A percentile compares a stretch with the other conserved stretches of the same genome.
Conservation (phyloP, 441 rosid species). For the Arabidopsis lyrata region DNA sequence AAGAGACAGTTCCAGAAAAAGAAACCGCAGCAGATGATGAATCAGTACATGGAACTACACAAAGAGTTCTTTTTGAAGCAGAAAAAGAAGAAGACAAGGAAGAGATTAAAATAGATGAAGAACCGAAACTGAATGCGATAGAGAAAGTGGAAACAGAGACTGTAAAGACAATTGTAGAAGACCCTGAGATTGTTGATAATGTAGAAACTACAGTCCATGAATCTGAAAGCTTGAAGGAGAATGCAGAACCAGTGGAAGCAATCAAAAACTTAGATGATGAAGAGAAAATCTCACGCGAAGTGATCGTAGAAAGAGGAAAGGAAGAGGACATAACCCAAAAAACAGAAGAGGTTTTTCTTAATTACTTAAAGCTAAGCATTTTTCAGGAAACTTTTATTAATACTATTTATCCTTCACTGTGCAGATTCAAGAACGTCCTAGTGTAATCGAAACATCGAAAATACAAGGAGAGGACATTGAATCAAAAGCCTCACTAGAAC, state of each 20-base stretch:
- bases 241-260: slow-evolving; percentile 26
- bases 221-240: slow-evolving; percentile 21
- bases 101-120: background rate
- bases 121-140: background rate
- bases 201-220: slow-evolving; percentile 40
- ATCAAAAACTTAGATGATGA: background rate
- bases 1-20: slow-evolving; percentile 5
- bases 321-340: slow-evolving; percentile 38
- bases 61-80: slow-evolving; percentile 10
- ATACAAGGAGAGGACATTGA: slow-evolving; percentile 21
- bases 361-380: slow-evolving; percentile 3
- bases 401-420: background rate
- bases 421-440: slow-evolving; percentile 41
- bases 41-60: slow-evolving; percentile 23
- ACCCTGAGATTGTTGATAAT: slow-evolving; percentile 3
- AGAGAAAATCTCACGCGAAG: slow-evolving; percentile 30
- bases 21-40: slow-evolving; percentile 24
- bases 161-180: slow-evolving; percentile 6
- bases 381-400: background rate
- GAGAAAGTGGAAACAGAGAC: background rate
- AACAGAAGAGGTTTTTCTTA: slow-evolving; percentile 45
- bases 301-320: slow-evolving; percentile 24
- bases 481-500: background rate
- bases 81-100: slow-evolving; percentile 20
- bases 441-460: slow-evolving; percentile 20